Evolutionary conservation across 108 stramenopile species (phyloP), one percentile per base, ranked within the genome.

Genomic region (Nannochloropsis salina): DNA sequence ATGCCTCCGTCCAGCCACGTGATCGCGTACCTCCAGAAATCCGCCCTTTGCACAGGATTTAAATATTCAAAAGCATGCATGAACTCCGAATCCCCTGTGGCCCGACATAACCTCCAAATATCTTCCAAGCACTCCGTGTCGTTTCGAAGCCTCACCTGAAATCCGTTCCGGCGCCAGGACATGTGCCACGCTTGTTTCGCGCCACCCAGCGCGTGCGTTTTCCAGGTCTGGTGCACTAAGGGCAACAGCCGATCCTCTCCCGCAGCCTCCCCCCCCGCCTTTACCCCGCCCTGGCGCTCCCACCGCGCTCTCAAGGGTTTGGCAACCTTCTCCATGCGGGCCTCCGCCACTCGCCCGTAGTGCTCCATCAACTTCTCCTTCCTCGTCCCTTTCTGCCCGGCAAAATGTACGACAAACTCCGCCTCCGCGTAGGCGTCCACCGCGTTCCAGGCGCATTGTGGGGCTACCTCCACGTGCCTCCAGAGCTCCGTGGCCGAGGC

Each of bases 351-450:
- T n/a, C n/a, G 15, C 20, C 61, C 61, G 8, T 74, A 74, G 61
- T 74, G 61, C 4, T 74, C 61, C 61, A 74, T 74, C 61, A 74
- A 74, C 61, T 6, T 74, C 61, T 74, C 61, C n/a, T 74, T 74
- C 61, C 61, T 74, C 61, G 20, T 82, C 8, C 82, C 82, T 45
- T 82, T 82, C 44, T 82, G 42, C 9, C 82, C 82, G 20, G 82
- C 82, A 21, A 82, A 82, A 21, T 82, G 82, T 15, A 82, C 44
- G 82, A 82, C 21, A 45, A 82, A 82, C 42, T 82, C 82, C 15
- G 20, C 21, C 20, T 82, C 82, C 20, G 44, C 21, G 20, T n/a
- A 82, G 20, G 42, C 18, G 61, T 74, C 61, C 20, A 74, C 61
- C 61, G 61, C 61, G n/a, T 74, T 74, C 15, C 15, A 74, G 1